phyloP scores from a whole-genome alignment of 2,329 filamentous ascomycete species.

The Passalora sequoiae region DNA sequence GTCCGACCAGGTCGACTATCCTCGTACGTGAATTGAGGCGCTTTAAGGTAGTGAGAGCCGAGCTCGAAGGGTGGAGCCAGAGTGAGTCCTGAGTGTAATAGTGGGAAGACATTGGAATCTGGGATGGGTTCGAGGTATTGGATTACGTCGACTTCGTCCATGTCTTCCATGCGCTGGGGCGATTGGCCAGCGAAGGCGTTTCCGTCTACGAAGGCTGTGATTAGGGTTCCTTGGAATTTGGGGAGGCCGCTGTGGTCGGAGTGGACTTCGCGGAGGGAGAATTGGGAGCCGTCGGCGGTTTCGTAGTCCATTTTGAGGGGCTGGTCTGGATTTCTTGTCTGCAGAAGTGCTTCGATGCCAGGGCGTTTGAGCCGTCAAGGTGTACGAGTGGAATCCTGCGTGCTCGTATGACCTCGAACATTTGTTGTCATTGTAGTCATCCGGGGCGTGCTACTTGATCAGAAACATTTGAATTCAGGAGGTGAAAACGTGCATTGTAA shows the following conservation, averaged over 20 bases:
- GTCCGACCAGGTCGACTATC: constrained; percentile 27
- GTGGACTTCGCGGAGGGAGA: constrained; percentile 25
- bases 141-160: constrained; percentile 26
- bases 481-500: too few relatives aligned
- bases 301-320: constrained; percentile 26
- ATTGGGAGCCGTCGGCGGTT: constrained; percentile 28
- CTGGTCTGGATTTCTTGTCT: not conserved
- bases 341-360: not conserved
- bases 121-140: constrained; percentile 25
- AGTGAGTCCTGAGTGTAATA: constrained; percentile 19
- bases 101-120: constrained; percentile 25
- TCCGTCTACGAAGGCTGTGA: constrained; percentile 28
- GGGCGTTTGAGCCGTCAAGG: not conserved
- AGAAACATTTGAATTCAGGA: not conserved
- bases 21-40: constrained; percentile 29
- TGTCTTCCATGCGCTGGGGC: constrained; percentile 14
- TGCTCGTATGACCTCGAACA: too few relatives aligned
- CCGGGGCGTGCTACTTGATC: too few relatives aligned
- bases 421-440: too few relatives aligned
- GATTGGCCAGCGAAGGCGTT: constrained; percentile 25
- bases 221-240: constrained; percentile 20
- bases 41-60: constrained; percentile 29
- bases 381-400: not conserved
- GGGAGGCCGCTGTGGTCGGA: constrained; percentile 7
- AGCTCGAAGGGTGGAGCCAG: constrained; percentile 17